Evolutionary conservation across 2,329 filamentous ascomycete species (phyloP), one percentile per base, ranked within the genome.

Genomic region (Sclerotiophoma versabilis): DNA sequence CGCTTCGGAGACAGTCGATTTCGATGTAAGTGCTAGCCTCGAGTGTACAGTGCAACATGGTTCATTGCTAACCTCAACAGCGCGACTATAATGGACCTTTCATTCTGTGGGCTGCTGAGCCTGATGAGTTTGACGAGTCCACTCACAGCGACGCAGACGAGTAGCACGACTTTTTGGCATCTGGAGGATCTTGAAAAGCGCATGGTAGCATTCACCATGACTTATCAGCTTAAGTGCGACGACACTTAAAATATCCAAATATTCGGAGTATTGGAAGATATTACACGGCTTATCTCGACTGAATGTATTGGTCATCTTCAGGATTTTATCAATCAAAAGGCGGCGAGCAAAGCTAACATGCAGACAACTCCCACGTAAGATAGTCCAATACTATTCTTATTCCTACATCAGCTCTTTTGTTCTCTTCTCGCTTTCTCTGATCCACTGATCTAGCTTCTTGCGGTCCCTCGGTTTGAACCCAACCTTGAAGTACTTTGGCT

Each of bases 401-500:
- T 27, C 46, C 46, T 65, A 71, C 62, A 65, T 62, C 58, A 80
- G 57, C 38, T 77, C 72, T 63, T 63, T 75, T 15, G 79, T 81
- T 54, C 72, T 70, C 64, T 77, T 75, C 64, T 81, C 79, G 49
- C 78, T 80, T 65, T 79, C 78, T 46, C 29, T 54, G 36, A 82
- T 78, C 80, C 80, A 82, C 64, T 62, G 67, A 51, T 80, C 79
- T 45, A 81, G 57, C 64, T 72, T 41, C 29, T 55, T 63, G 53
- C 68, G 60, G 65, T 81, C 71, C 55, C 80, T 73, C 4, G 78
- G 74, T 65, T 71, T 78, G 33, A 81, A 72, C 2, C 80, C 78
- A 9, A 80, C 73, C 70, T 81, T 81, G 66, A 81, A 82, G 19
- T 77, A 75, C 71, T 80, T 81, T 0, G 79, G 79, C 65, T 82